Percentiles rank a stretch among this genome's conserved stretches.
Evolutionary conservation across 345 rosid genomes (phyloP).

Genomic region (Boechera retrofracta): DNA sequence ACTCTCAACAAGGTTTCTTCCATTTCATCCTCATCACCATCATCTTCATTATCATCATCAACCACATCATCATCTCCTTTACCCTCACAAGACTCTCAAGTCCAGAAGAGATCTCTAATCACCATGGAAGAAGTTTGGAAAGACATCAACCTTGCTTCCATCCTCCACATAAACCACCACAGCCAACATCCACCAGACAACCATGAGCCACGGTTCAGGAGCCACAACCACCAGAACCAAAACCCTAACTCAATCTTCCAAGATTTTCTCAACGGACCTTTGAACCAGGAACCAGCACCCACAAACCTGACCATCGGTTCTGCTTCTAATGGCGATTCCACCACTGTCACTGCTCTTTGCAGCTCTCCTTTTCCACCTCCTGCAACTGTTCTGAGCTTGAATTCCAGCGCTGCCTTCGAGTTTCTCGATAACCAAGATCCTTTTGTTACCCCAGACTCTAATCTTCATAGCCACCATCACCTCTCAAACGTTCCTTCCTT

Average conservation of each 20-base stretch:
- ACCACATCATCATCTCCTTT: constrained; percentile 14
- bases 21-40: constrained; percentile 33
- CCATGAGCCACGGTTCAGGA: constrained; percentile 40
- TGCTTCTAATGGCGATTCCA: constrained; percentile 15
- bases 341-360: constrained; percentile 36
- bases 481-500: constrained; percentile 44
- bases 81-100: constrained; percentile 31
- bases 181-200: constrained; percentile 42
- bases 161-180: constrained; percentile 47
- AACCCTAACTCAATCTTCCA: constrained; percentile 59
- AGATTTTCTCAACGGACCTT: constrained; percentile 67
- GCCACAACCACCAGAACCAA: constrained; percentile 31
- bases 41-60: constrained; percentile 20
- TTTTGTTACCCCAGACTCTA: constrained; percentile 43
- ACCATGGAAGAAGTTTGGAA: constrained; percentile 92
- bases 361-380: constrained; percentile 50
- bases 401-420: constrained; percentile 59
- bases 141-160: constrained; percentile 65
- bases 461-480: constrained; percentile 40
- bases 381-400: constrained; percentile 64
- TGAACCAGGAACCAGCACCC: constrained; percentile 45
- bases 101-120: constrained; percentile 31
- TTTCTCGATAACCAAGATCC: constrained; percentile 52
- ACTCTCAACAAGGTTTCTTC: constrained; percentile 34
- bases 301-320: constrained; percentile 40